Base-by-base conservation (phyloP, 192 early-diverging fungal genomes). In the Pilobolus umbonatus region DNA sequence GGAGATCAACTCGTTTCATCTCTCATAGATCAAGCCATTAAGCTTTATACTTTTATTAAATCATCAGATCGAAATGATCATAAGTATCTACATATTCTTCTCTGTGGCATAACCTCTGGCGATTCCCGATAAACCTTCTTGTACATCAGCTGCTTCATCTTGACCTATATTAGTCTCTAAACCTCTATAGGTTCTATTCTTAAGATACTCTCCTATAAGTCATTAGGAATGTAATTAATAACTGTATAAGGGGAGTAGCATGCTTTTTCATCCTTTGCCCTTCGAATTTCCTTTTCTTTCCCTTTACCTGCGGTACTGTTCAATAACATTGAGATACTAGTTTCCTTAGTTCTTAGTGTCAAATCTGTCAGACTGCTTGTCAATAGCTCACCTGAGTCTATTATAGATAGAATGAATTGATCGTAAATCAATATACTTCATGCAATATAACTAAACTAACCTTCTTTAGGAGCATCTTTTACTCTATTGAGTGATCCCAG, bases 91-190 rank as follows among this genome's bases (percentile, higher is more conserved):
- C n/a, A n/a, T n/a, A n/a, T 75, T 44, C 35, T 71, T 73, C 55
- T 86, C 87, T 34, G 71, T 45, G 0, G 15, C 34, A 60, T 93
- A 93, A 2, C 88, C 88, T 40, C 81, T 75, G 11, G 95, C 95
- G 72, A 95, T 92, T 2, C 95, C 94, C n/a, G 79, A 76, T 26
- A 89, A 74, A 6, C 95, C 95, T 55, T 95, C 90, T 6, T 74
- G 69, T 0, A 83, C 84, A 29, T 67, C 62, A 28, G 68, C 66
- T 15, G 82, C 82, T 52, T 81, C 76, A 24, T 79, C 79, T 48
- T 87, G 74, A 2, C 85, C 87, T 19, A 84, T 59, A 24, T 83
- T 74, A 38, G 85, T 79, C 31, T 93, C 93, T 44, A 98, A 67
- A 3, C 94, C 95, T 39, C 75, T 75, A 71, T 89, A 98, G 15